Conservation (phyloP, 495 filamentous ascomycete species). For the Durotheca rogersii region DNA sequence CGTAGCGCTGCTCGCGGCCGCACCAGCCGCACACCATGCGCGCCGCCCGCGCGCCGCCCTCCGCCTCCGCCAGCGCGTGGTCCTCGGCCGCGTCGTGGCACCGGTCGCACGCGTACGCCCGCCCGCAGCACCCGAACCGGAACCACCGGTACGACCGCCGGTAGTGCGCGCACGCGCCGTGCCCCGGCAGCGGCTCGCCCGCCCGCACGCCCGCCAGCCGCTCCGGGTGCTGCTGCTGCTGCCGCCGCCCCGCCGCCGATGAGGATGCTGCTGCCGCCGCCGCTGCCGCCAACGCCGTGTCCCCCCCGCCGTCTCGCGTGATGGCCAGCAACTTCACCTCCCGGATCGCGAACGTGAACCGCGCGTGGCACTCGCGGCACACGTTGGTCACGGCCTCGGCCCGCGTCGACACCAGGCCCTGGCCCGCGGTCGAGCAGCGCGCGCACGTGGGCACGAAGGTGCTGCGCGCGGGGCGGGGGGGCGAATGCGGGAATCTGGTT, state of each 20-base stretch:
- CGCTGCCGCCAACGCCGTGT: conserved; percentile 49
- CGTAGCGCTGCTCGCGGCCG: conserved; percentile 79
- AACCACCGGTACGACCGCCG: conserved; percentile 84
- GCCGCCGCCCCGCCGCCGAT: conserved; percentile 48
- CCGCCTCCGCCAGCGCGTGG: conserved; percentile 76
- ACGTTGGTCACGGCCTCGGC: conserved; percentile 75
- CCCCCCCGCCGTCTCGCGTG: conserved; percentile 50
- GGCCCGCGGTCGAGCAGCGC: conserved; percentile 70
- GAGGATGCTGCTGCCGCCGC: conserved; percentile 59
- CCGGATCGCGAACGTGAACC: conserved; percentile 80
- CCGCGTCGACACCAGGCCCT: conserved; percentile 68
- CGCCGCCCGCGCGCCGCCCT: no score
- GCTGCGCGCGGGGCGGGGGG: conserved; percentile 42
- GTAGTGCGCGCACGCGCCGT: conserved; percentile 79
- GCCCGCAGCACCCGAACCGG: conserved; percentile 59
- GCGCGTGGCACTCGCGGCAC: conserved; percentile 78
- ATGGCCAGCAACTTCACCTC: conserved; percentile 79
- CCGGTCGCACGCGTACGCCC: conserved; percentile 75
- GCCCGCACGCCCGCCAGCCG: conserved; percentile 75
- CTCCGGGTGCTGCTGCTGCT: conserved; percentile 66
- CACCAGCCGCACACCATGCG: conserved; percentile 88
- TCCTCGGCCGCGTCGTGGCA: conserved; percentile 76
- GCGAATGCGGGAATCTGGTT: neutral
- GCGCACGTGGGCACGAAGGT: conserved; percentile 81
- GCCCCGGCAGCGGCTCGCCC: conserved; percentile 73